phyloP scores from a whole-genome alignment of 2,329 filamentous ascomycete genomes.

The Aspergillus sp. region DNA sequence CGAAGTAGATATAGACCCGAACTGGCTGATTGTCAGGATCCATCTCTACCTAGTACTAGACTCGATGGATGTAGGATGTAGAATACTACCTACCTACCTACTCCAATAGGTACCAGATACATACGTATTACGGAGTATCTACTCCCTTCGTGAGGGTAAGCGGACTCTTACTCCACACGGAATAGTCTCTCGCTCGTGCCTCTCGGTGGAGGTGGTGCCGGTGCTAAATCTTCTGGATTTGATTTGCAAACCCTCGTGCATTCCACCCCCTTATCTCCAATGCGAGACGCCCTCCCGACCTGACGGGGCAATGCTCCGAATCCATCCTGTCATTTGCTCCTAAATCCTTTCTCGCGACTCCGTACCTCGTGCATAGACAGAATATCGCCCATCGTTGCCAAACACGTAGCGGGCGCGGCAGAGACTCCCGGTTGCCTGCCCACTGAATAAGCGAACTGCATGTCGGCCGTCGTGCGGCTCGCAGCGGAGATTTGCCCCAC shows the following conservation, averaged over 20 bases:
- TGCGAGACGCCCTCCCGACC: not conserved
- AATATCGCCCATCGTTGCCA: conserved; percentile 3
- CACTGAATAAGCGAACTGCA: conserved; percentile 11
- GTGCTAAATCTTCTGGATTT: not conserved
- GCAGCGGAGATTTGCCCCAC: not conserved
- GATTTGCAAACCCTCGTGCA: not conserved
- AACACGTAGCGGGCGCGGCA: conserved; percentile 8
- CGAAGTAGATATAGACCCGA: no score
- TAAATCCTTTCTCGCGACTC: not conserved
- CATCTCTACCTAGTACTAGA: no score
- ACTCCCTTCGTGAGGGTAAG: no score
- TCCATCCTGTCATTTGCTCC: not conserved
- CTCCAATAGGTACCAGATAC: no score
- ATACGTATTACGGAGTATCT: no score
- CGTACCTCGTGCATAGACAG: not conserved
- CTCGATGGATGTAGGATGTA: no score
- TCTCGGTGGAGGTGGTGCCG: not conserved
- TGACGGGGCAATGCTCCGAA: not conserved
- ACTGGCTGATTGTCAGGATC: no score
- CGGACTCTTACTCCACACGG: not conserved
- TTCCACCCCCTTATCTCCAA: not conserved
- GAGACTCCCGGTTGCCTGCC: conserved; percentile 8
- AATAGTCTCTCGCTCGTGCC: not conserved
- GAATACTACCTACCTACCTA: no score
- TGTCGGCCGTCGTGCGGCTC: not conserved